phyloP scores from a whole-genome alignment of 345 rosid genomes.

The Lumnitzera racemosa region DNA sequence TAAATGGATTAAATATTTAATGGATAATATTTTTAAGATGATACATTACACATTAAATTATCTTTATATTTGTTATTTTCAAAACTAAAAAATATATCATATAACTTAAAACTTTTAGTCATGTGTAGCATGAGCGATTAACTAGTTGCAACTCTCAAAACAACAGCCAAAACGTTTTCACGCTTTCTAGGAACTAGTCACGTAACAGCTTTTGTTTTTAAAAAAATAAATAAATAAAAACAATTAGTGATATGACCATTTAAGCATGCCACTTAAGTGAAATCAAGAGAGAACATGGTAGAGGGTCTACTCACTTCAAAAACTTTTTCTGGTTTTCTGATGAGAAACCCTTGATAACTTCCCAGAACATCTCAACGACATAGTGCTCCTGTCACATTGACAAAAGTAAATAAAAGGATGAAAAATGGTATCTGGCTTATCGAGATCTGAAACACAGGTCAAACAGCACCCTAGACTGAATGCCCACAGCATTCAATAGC shows the following conservation, averaged over 20 bases:
- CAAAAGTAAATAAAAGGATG: background rate
- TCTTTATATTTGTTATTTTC: too few species aligned
- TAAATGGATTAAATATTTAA: too few species aligned
- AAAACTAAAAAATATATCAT: too few species aligned
- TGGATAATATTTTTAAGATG: too few species aligned
- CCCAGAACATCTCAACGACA: constrained; percentile 98
- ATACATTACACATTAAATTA: too few species aligned
- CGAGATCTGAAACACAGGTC: background rate
- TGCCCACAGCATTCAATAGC: background rate
- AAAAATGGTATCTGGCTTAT: background rate
- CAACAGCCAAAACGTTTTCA: too few species aligned
- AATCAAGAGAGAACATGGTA: background rate
- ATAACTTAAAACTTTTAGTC: too few species aligned
- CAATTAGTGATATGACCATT: background rate
- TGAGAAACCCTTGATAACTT: constrained; percentile 83
- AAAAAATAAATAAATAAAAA: too few species aligned
- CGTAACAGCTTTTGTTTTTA: background rate
- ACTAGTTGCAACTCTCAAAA: too few species aligned
- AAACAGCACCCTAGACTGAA: background rate
- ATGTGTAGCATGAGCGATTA: too few species aligned
- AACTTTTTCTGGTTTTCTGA: constrained; percentile 78
- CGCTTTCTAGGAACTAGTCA: too few species aligned
- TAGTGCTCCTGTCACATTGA: constrained; percentile 67
- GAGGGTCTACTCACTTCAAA: constrained; percentile 58
- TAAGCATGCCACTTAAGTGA: background rate